Evolutionary conservation across 1,284 basidiomycete species (phyloP).

Genomic region (Porogramme epimiltina): DNA sequence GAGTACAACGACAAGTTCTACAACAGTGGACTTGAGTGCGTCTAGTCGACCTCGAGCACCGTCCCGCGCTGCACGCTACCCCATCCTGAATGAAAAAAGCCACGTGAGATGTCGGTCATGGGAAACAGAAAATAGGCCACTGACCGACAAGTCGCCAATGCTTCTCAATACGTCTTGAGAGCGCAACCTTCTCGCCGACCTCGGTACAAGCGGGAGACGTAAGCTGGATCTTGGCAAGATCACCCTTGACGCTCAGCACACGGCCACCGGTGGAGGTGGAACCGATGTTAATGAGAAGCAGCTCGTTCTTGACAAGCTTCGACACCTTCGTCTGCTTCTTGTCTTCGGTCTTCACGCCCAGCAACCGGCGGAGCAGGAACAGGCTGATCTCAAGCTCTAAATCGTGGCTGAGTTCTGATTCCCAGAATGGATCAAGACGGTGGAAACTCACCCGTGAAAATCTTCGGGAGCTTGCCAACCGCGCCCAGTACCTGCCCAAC

Average conservation of each 20-base stretch:
- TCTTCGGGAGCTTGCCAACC: constrained; percentile 90
- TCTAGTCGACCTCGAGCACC: constrained; percentile 52
- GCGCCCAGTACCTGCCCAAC: constrained; percentile 96
- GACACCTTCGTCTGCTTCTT: constrained; percentile 97
- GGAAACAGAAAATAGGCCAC: constrained; percentile 29
- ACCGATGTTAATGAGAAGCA: constrained; percentile 92
- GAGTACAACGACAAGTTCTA: constrained; percentile 11
- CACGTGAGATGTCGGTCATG: no score
- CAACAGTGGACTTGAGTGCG: not conserved
- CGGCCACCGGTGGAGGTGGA: constrained; percentile 94
- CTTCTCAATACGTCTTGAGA: constrained; percentile 93
- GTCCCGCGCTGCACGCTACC: constrained; percentile 60
- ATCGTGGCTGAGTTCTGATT: not conserved
- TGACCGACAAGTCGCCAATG: constrained; percentile 91
- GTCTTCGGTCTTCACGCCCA: constrained; percentile 99
- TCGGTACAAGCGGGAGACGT: constrained; percentile 94
- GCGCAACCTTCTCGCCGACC: constrained; percentile 92
- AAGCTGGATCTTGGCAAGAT: constrained; percentile 89
- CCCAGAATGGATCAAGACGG: not conserved
- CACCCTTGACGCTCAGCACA: constrained; percentile 89
- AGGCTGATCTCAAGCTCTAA: constrained; percentile 87
- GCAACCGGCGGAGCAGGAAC: constrained; percentile 90
- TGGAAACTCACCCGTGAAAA: constrained; percentile 85
- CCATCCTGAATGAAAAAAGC: constrained; percentile 50
- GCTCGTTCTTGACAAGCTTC: constrained; percentile 92